These are phyloP conservation scores for Rhodocollybia butyracea DNA, from an alignment of 768 basidiomycete genomes.

Conservation along the genomic window DNA sequence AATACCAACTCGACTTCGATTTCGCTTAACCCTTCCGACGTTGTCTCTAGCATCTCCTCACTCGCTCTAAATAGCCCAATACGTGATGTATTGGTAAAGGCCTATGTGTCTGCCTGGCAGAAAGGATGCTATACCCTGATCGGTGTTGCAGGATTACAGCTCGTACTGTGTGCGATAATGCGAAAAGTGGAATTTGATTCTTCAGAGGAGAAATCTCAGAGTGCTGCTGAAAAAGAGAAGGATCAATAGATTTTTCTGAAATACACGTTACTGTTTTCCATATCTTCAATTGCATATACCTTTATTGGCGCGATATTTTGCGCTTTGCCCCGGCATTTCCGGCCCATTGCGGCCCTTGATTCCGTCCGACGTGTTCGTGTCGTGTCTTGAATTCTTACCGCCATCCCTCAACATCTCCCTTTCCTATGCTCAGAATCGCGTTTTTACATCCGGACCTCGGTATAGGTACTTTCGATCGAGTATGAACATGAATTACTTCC, in stretches of 20 bases:
- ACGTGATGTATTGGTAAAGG: conserved; percentile 10
- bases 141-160: conserved; percentile 18
- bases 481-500: conserved; percentile 7
- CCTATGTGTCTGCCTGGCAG: conserved; percentile 20
- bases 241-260: no score
- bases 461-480: conserved; percentile 56
- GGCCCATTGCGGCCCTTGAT: no score
- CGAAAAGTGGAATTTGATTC: conserved; percentile 9
- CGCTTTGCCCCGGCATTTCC: no score
- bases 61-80: conserved; percentile 10
- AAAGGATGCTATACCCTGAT: conserved; percentile 17
- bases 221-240: background rate
- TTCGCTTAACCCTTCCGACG: conserved; percentile 19
- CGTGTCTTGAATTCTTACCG: no score
- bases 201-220: background rate
- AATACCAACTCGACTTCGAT: conserved; percentile 3
- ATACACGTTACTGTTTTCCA: no score
- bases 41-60: conserved; percentile 12
- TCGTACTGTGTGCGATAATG: conserved; percentile 16
- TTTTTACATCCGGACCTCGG: conserved; percentile 95
- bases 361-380: no score
- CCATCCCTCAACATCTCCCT: no score
- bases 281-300: no score
- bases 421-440: conserved; percentile 52
- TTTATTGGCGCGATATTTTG: no score